Percentiles rank a stretch among this genome's conserved stretches.
These are phyloP conservation scores for Cruciata laevipes DNA, from an alignment of 257 asterid species.

Conservation along the genomic window DNA sequence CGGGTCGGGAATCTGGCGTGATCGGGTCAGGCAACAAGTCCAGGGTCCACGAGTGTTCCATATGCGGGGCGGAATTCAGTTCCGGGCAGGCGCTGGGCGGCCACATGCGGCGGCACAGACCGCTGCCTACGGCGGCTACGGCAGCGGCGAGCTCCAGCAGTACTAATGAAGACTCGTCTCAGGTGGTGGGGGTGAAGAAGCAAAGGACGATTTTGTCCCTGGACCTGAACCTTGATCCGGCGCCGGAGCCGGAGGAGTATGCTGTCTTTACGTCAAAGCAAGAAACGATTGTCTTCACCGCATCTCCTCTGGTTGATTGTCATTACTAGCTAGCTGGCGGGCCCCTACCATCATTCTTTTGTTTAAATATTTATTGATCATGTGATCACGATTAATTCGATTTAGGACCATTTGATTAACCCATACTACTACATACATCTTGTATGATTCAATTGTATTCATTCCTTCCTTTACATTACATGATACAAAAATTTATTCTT, in stretches of 20 bases:
- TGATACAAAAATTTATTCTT: conserved; percentile 6
- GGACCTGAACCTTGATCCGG: conserved; percentile 81
- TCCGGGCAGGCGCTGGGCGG: conserved; percentile 97
- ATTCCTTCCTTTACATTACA: background rate
- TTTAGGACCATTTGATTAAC: background rate
- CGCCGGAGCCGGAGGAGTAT: conserved; percentile 56
- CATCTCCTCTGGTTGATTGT: conserved; percentile 77
- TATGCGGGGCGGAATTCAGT: conserved; percentile 73
- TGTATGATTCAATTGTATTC: background rate
- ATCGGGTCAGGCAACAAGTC: conserved; percentile 10
- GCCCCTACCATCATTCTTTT: conserved; percentile 17
- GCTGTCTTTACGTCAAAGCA: conserved; percentile 38
- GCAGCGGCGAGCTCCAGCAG: conserved; percentile 15
- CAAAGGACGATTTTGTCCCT: conserved; percentile 44
- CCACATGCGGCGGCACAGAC: conserved; percentile 93
- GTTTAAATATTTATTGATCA: conserved; percentile 10
- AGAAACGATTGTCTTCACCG: conserved; percentile 63
- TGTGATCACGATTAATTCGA: background rate
- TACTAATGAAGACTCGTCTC: conserved; percentile 7
- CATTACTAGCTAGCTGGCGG: conserved; percentile 32
- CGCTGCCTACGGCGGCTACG: conserved; percentile 31
- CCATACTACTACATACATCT: background rate
- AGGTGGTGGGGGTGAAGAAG: conserved; percentile 40
- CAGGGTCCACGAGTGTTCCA: conserved; percentile 76
- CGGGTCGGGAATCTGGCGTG: conserved; percentile 16